A percentile compares a stretch with the other conserved stretches of the same genome.
phyloP scores from a whole-genome alignment of 2,329 filamentous ascomycete species.

The Neonectria coccinea region DNA sequence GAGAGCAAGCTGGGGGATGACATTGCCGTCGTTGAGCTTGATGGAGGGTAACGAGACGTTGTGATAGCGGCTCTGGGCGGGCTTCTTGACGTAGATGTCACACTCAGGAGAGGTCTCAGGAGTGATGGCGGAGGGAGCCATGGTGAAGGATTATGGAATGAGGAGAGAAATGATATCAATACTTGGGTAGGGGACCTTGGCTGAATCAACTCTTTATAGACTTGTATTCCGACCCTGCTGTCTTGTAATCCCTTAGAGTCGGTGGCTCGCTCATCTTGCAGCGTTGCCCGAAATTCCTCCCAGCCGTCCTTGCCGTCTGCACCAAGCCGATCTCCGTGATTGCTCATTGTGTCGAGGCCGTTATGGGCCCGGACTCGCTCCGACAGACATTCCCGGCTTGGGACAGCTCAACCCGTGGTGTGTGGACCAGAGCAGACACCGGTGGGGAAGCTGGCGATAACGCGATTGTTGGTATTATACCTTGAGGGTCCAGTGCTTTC shows the following conservation, averaged over 20 bases:
- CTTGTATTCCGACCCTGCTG: slow-evolving; percentile 13
- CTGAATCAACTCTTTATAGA: slow-evolving; percentile 35
- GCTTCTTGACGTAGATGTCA: slow-evolving; percentile 47
- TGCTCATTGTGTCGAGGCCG: slow-evolving; percentile 24
- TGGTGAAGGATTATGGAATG: slow-evolving; percentile 37
- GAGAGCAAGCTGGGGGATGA: slow-evolving; percentile 69
- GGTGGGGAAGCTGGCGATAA: slow-evolving; percentile 45
- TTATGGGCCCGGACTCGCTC: slow-evolving; percentile 29
- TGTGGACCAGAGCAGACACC: slow-evolving; percentile 31
- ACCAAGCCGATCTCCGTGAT: slow-evolving; percentile 42
- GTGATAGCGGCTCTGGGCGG: slow-evolving; percentile 39
- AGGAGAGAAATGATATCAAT: not conserved
- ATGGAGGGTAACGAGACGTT: slow-evolving; percentile 55
- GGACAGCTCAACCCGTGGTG: slow-evolving; percentile 23
- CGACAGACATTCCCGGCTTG: slow-evolving; percentile 16
- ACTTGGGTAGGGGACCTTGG: not conserved
- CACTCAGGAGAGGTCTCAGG: slow-evolving; percentile 51
- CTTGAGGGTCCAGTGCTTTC: slow-evolving; percentile 43
- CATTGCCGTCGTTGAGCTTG: slow-evolving; percentile 77
- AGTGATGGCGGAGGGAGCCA: slow-evolving; percentile 53
- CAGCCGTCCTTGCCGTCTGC: slow-evolving; percentile 31
- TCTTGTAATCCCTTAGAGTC: slow-evolving; percentile 10
- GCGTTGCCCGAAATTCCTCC: slow-evolving; percentile 15
- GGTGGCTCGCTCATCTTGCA: slow-evolving; percentile 22
- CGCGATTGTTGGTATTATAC: slow-evolving; percentile 48